Percentiles rank a stretch among this genome's conserved stretches.
Conservation (phyloP, 306 rosid genomes). For the Inga oerstediana region DNA sequence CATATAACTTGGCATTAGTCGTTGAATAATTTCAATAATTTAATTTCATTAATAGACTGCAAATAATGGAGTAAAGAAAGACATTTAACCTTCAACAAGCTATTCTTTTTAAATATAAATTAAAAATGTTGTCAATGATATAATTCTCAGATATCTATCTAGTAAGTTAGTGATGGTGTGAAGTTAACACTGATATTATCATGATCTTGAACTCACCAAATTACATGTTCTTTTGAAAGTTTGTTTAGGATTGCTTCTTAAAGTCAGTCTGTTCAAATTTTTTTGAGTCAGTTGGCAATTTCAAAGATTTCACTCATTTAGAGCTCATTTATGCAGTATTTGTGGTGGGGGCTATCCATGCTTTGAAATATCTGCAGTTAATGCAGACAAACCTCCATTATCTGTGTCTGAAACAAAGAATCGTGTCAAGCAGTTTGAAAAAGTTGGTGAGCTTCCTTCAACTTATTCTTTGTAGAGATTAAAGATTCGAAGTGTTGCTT, state of each 20-base stretch:
- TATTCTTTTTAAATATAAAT: constrained; percentile 4
- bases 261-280: constrained; percentile 15
- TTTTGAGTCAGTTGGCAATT: constrained; percentile 23
- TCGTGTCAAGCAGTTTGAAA: constrained; percentile 83
- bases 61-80: not conserved
- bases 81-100: not conserved
- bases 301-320: constrained; percentile 26
- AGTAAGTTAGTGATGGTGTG: constrained; percentile 19
- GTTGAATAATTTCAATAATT: not conserved
- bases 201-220: not conserved
- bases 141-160: not conserved
- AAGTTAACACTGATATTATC: not conserved
- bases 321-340: constrained; percentile 57
- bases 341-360: constrained; percentile 79
- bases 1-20: constrained; percentile 10
- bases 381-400: constrained; percentile 95
- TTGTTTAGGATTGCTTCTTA: constrained; percentile 11
- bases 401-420: constrained; percentile 68
- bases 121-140: constrained; percentile 1
- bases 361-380: constrained; percentile 91
- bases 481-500: not conserved
- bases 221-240: constrained; percentile 15
- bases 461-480: not conserved
- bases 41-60: not conserved
- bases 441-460: constrained; percentile 65